Evolutionary conservation across 169 alveolate genomes (phyloP).

Genomic region (Cyclospora cayetanensis): DNA sequence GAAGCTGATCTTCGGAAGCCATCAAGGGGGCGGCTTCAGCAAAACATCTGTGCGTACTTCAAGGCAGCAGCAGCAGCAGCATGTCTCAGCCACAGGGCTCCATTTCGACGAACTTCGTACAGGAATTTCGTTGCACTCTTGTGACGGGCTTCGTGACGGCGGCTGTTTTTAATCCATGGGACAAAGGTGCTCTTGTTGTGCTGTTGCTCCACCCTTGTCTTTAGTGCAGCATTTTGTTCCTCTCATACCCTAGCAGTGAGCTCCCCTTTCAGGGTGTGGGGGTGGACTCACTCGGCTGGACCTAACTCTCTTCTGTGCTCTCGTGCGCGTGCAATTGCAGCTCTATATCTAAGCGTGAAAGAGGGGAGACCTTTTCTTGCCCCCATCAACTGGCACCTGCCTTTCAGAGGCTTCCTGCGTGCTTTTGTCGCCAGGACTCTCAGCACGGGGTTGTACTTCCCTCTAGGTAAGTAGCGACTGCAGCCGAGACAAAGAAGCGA

Average conservation of each 20-base stretch:
- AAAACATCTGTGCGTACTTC: not conserved
- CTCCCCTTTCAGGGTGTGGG: no score
- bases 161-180: not conserved
- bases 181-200: not conserved
- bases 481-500: no score
- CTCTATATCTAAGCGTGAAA: slow-evolving; percentile 54
- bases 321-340: not conserved
- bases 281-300: no score
- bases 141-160: not conserved
- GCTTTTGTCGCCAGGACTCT: slow-evolving; percentile 45
- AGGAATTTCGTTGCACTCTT: not conserved
- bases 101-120: no score
- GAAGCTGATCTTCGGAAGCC: no score
- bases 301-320: no score
- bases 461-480: slow-evolving; percentile 72
- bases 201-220: no score
- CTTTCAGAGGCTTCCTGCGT: slow-evolving; percentile 26
- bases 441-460: slow-evolving; percentile 61
- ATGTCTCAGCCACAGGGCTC: no score
- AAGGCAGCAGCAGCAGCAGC: not conserved
- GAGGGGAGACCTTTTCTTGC: slow-evolving; percentile 6
- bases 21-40: no score
- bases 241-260: no score
- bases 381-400: slow-evolving; percentile 46
- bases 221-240: no score